These are phyloP conservation scores for Teratosphaeriaceae sp. DNA, from an alignment of 2,329 filamentous ascomycete species.

Conservation along the genomic window DNA sequence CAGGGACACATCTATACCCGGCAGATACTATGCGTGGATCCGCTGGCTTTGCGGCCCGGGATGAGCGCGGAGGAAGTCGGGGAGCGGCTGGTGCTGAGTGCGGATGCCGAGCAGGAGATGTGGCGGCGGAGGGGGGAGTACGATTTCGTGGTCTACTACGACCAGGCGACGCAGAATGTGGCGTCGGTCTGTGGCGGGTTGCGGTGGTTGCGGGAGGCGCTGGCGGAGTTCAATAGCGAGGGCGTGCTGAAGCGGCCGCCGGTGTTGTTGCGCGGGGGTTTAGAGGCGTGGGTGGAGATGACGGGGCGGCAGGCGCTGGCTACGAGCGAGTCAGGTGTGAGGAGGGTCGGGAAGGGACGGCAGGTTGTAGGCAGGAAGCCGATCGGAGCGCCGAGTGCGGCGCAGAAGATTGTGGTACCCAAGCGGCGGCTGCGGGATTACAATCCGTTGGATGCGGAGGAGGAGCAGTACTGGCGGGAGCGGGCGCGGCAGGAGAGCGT, in stretches of 20 bases:
- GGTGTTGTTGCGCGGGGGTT: conserved; percentile 71
- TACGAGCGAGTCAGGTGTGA: conserved; percentile 46
- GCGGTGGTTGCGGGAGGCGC: conserved; percentile 66
- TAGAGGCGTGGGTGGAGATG: conserved; percentile 82
- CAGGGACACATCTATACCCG: conserved; percentile 81
- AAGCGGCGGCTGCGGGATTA: conserved; percentile 53
- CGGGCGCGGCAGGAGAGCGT: conserved; percentile 63
- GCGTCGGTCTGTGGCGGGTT: no score
- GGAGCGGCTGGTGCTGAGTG: conserved; percentile 64
- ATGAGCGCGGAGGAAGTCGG: conserved; percentile 58
- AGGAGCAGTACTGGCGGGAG: conserved; percentile 75
- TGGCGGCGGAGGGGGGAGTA: conserved; percentile 70
- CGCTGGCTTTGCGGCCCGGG: conserved; percentile 63
- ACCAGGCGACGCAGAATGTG: conserved; percentile 60
- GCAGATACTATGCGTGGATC: conserved; percentile 84
- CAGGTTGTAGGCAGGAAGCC: conserved; percentile 46
- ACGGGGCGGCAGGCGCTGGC: conserved; percentile 62
- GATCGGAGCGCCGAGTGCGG: no score
- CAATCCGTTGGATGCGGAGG: conserved; percentile 70
- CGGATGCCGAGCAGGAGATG: conserved; percentile 64
- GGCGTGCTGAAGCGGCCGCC: conserved; percentile 67
- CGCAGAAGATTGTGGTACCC: conserved; percentile 47
- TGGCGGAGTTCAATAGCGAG: conserved; percentile 76
- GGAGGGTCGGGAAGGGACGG: conserved; percentile 40
- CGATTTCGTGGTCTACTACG: conserved; percentile 87